Evolutionary conservation across 1,284 basidiomycete species (phyloP), one percentile per base, ranked within the genome.

Genomic region (Kalmanozyma brasiliensis): DNA sequence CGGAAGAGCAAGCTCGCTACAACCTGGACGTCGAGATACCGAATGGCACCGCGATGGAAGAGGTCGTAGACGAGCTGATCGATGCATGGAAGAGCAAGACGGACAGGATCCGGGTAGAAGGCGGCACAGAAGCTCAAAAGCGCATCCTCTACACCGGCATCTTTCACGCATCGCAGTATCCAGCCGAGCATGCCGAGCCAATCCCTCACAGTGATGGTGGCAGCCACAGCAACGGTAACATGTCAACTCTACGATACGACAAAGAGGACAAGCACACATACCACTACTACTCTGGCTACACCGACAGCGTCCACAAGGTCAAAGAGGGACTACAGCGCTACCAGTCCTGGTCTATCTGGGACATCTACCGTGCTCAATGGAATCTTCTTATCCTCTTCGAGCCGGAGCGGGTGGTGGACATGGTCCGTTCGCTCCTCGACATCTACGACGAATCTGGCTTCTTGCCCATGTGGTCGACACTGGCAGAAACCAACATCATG

Each of bases 391-490:
- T 92, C 40, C 84, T 93, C 1, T 86, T 91, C 19, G 88, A 89
- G 0, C 90, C 91, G 0, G 90, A 92, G 70, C 85, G 90, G 11
- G 84, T 92, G 8, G 86, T 88, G 0, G 88, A 86, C 0, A 91
- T 92, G 89, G 85, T 93, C 3, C 86, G 85, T 32, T 90, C 89
- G 66, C 92, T 93, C 89, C 83, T 93, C 13, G 88, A 90, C 57
- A 91, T 92, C 80, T 93, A 89, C 74, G 52, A 72, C 47, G 68
- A 91, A 87, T 88, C 90, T 23, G 91, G 91, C 4, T 91, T 90
- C 89, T 83, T 93, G 41, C 91, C 91, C 0, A 92, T 93, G 91
- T 93, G 91, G 91, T 92, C 92, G 83, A 93, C 92, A 69, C 87
- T 92, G 16, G 87, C 90, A 60, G 91, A 74, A 76, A 89, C 89